These are phyloP conservation scores for Funneliformis geosporum DNA, from an alignment of 192 early-diverging fungal genomes.

Conservation along the genomic window DNA sequence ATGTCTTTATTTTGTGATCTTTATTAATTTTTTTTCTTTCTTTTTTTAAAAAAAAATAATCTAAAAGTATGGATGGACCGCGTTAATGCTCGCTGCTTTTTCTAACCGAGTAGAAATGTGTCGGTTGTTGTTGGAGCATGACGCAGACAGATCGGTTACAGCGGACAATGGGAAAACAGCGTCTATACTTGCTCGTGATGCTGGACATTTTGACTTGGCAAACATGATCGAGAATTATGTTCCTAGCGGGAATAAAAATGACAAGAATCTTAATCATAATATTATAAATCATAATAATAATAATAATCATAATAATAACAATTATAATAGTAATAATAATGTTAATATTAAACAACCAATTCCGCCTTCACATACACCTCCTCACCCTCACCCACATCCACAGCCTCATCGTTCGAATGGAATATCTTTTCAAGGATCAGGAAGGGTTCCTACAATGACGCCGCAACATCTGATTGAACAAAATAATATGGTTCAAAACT, in stretches of 20 bases:
- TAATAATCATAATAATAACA: not conserved
- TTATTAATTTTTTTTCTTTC: not conserved
- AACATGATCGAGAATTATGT: constrained; percentile 38
- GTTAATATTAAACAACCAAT: not conserved
- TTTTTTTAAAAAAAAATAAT: not conserved
- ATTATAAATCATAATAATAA: not conserved
- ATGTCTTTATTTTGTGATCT: not conserved
- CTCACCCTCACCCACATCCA: not conserved
- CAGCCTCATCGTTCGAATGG: not conserved
- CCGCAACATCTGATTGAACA: not conserved
- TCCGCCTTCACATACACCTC: not conserved
- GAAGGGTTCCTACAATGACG: not conserved
- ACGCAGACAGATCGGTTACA: constrained; percentile 39
- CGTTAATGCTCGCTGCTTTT: constrained; percentile 48
- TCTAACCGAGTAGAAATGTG: constrained; percentile 39
- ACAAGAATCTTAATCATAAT: not conserved
- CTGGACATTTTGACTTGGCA: constrained; percentile 38
- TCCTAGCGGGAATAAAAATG: not conserved
- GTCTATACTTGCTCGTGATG: constrained; percentile 38
- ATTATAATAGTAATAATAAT: not conserved
- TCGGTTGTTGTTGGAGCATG: constrained; percentile 37
- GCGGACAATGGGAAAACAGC: constrained; percentile 45
- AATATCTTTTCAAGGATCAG: not conserved
- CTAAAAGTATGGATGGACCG: constrained; percentile 42
- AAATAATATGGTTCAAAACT: not conserved